These are phyloP conservation scores for Talaromyces nanjingensis DNA, from an alignment of 495 filamentous ascomycete genomes.

Conservation along the genomic window DNA sequence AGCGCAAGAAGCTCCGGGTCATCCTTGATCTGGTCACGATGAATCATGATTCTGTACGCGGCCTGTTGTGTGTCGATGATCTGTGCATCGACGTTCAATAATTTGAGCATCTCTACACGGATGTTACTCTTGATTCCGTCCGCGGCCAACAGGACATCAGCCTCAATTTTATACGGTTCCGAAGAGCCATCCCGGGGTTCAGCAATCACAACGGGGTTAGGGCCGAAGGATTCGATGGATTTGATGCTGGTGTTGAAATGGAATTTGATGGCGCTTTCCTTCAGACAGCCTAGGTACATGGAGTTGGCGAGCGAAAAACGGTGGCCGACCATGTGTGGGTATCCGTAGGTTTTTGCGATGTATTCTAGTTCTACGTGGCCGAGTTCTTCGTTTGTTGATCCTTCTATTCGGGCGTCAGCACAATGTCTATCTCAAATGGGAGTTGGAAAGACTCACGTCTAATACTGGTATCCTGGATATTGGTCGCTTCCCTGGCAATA, in stretches of 20 bases:
- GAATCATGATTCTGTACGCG: slow-evolving; percentile 81
- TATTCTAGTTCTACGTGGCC: slow-evolving; percentile 62
- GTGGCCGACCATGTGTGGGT: slow-evolving; percentile 75
- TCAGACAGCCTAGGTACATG: slow-evolving; percentile 59
- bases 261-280: slow-evolving; percentile 60
- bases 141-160: slow-evolving; percentile 63
- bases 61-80: slow-evolving; percentile 70
- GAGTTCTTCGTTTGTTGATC: slow-evolving; percentile 59
- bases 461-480: slow-evolving; percentile 47
- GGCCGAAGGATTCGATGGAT: slow-evolving; percentile 46
- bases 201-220: slow-evolving; percentile 48
- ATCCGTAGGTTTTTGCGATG: slow-evolving; percentile 59
- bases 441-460: slow-evolving; percentile 27
- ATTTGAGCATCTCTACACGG: slow-evolving; percentile 53
- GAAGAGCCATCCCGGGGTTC: slow-evolving; percentile 45
- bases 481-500: slow-evolving; percentile 57
- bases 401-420: slow-evolving; percentile 50
- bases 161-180: slow-evolving; percentile 47
- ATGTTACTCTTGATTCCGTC: slow-evolving; percentile 69
- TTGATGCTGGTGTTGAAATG: slow-evolving; percentile 53
- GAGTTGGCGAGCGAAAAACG: slow-evolving; percentile 62
- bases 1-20: slow-evolving; percentile 64
- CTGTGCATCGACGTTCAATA: slow-evolving; percentile 44
- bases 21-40: slow-evolving; percentile 54
- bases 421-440: too few relatives aligned